Evolutionary conservation across 129 eudicot genomes (phyloP).

Genomic region (Oenanthe sinensis): DNA sequence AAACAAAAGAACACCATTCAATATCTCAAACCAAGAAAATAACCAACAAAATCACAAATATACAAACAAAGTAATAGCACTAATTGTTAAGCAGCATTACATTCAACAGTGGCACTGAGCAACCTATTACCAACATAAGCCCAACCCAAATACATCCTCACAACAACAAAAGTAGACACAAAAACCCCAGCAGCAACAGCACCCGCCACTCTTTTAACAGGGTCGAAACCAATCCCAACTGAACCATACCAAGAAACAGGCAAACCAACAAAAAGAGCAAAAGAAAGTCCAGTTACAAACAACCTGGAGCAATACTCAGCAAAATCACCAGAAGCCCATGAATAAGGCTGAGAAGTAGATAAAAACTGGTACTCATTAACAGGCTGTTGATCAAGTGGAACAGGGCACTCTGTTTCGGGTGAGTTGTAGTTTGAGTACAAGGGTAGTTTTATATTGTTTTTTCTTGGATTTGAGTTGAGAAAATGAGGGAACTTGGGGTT

Average conservation of each 20-base stretch:
- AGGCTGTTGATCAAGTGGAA: constrained; percentile 86
- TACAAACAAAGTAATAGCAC: background rate
- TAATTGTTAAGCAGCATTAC: constrained; percentile 21
- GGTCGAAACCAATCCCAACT: constrained; percentile 54
- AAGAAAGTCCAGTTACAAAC: constrained; percentile 48
- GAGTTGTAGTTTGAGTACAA: constrained; percentile 33
- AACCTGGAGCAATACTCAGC: constrained; percentile 51
- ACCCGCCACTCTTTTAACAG: constrained; percentile 44
- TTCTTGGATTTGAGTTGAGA: constrained; percentile 16
- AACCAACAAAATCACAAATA: background rate
- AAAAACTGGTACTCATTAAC: constrained; percentile 77
- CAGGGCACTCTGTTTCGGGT: constrained; percentile 74
- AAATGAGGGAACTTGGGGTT: constrained; percentile 22
- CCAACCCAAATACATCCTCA: constrained; percentile 98
- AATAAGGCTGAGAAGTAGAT: constrained; percentile 68
- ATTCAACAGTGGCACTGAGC: constrained; percentile 96
- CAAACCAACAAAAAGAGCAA: constrained; percentile 76
- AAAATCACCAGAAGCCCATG: constrained; percentile 76
- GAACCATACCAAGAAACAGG: constrained; percentile 92
- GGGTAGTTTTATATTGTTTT: constrained; percentile 25
- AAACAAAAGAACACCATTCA: background rate
- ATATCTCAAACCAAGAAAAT: background rate
- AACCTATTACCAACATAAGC: constrained; percentile 89
- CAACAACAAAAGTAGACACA: constrained; percentile 56
- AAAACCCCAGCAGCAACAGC: constrained; percentile 56